Conservation (phyloP, 176 grass and related monocot genomes). For the Aegilops speltoides region DNA sequence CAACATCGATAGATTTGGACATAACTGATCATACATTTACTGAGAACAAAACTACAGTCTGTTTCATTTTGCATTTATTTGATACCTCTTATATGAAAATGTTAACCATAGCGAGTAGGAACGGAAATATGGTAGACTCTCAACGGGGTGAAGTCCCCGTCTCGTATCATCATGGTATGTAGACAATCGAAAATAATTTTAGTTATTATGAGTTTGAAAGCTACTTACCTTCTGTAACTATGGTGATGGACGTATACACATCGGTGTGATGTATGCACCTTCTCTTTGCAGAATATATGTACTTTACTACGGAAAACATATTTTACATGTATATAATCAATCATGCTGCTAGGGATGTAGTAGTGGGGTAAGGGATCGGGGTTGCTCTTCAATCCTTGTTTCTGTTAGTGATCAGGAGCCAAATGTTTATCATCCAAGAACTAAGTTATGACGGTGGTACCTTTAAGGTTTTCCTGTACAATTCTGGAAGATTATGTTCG, state of each 20-base stretch:
- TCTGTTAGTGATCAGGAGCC: neutral
- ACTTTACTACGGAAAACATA: neutral
- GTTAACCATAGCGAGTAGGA: neutral
- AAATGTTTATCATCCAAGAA: neutral
- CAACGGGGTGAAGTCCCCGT: neutral
- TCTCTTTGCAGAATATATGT: neutral
- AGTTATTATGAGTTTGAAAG: neutral
- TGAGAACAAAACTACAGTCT: neutral
- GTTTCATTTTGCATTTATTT: slow-evolving; percentile 4
- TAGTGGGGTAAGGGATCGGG: neutral
- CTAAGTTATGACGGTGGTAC: neutral
- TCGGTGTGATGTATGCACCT: neutral
- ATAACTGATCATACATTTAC: neutral
- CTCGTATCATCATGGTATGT: neutral
- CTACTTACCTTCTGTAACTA: neutral
- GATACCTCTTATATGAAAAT: neutral
- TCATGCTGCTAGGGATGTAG: neutral
- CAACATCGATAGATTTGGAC: neutral
- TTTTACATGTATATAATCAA: neutral
- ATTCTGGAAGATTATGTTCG: slow-evolving; percentile 8
- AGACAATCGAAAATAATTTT: neutral
- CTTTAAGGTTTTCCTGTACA: neutral
- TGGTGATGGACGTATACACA: neutral
- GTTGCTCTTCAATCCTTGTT: neutral
- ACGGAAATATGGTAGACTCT: neutral